These are phyloP conservation scores for Hymenoscyphus fructigenus DNA, from an alignment of 2,329 filamentous ascomycete genomes.

Conservation along the genomic window DNA sequence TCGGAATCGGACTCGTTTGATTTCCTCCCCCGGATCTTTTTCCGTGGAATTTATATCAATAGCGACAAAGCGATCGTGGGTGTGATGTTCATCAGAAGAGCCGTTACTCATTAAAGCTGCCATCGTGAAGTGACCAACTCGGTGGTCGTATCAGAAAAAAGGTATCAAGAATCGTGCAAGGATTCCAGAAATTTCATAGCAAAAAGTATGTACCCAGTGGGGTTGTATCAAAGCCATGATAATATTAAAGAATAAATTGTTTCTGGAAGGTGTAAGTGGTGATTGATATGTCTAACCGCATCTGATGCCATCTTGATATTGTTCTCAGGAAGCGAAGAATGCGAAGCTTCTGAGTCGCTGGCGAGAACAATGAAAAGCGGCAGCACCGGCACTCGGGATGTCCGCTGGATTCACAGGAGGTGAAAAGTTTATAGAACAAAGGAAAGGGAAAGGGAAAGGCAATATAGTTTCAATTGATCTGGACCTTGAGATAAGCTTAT, in stretches of 20 bases:
- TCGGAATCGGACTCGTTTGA: neutral
- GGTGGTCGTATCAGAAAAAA: neutral
- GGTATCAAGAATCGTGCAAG: neutral
- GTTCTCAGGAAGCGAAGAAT: conserved; percentile 11
- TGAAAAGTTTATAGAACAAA: neutral
- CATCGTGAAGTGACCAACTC: neutral
- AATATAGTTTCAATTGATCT: neutral
- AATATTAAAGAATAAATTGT: neutral
- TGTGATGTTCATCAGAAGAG: neutral
- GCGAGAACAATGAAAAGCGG: conserved; percentile 1
- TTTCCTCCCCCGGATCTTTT: neutral
- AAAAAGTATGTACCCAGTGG: neutral
- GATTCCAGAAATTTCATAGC: neutral
- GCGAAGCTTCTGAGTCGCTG: neutral
- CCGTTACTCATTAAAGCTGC: neutral
- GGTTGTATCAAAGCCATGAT: neutral
- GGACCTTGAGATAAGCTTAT: neutral
- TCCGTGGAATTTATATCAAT: neutral
- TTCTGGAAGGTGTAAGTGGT: neutral
- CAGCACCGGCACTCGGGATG: neutral
- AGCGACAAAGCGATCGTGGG: neutral
- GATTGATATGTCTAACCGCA: too few relatives aligned
- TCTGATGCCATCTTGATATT: too few relatives aligned
- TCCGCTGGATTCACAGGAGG: neutral
- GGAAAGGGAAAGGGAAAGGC: neutral